Evolutionary conservation across 352 stramenopile species (phyloP), one percentile per base, ranked within the genome.

Genomic region (Pythium aphanidermatum): DNA sequence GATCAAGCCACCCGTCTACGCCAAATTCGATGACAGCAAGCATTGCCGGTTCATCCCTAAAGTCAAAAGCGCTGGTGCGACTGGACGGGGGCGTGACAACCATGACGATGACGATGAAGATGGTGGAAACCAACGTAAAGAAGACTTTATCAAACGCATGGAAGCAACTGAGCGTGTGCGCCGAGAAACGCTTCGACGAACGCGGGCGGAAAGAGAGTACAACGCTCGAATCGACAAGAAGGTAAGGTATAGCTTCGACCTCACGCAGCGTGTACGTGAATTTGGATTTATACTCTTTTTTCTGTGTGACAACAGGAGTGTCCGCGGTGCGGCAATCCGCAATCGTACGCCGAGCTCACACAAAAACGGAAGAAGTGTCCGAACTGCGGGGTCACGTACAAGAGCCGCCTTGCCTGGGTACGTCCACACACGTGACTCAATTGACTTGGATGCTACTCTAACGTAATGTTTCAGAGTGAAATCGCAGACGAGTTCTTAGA

Each of bases 301-400:
- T 12, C 20, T 20, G 17, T 13, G 4, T 47, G 20, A 20, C 32
- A 1, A 8, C 46, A 78, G 66, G 74, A 86, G 40, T 89, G 77
- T 40, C 72, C 74, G n/a, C 56, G 47, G 28, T 89, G 77, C 29
- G 74, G 77, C 9, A 89, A 83, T 25, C 56, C 70, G 16, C 77
- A 90, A 42, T 87, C 74, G 37, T 87, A 87, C 44, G 64, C 74
- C 26, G 77, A 90, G 47, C 63, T 87, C 19, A 75, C 70, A 3
- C 77, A 90, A 35, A 90, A 90, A 65, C 68, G 77, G 10, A 90
- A 86, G 45, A 86, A 86, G 24, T 90, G 74, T 31, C 77, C 74
- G 14, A 90, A 90, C 41, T 90, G 77, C 42, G 74, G 72, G 16
- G 65, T 82, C 29, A 64, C 66, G 9, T 90, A 90, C 59, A 72